phyloP scores from a whole-genome alignment of 2,329 filamentous ascomycete genomes.

The Byssoonygena ceratinophila region DNA sequence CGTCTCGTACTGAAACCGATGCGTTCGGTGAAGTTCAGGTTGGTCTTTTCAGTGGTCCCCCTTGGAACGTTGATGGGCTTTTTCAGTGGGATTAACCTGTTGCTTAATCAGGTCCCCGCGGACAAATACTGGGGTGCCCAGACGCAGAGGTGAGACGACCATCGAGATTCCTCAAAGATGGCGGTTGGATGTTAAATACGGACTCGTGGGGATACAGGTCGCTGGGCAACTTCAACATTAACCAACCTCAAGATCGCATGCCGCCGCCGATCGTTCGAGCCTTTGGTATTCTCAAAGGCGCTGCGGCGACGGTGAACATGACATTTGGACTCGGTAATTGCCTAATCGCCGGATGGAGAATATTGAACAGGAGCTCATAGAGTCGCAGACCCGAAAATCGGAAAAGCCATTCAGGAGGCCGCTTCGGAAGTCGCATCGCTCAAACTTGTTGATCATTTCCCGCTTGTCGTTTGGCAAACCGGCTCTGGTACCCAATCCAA shows the following conservation, averaged over 20 bases:
- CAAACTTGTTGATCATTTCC: conserved; percentile 94
- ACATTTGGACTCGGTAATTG: conserved; percentile 64
- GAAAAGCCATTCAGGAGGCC: conserved; percentile 87
- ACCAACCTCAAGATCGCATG: conserved; percentile 98
- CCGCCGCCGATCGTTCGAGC: conserved; percentile 82
- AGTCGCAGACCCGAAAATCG: conserved; percentile 66
- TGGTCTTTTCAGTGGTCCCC: conserved; percentile 15
- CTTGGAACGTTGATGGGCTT: background rate
- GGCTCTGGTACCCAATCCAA: conserved; percentile 98
- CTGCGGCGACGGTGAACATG: conserved; percentile 92
- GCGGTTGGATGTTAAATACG: conserved; percentile 20
- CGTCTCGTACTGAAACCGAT: conserved; percentile 71
- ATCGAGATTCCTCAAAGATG: background rate
- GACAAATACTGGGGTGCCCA: conserved; percentile 99
- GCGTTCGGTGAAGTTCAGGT: conserved; percentile 90
- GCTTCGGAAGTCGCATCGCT: conserved; percentile 84
- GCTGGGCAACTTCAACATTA: conserved; percentile 96
- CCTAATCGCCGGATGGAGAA: conserved; percentile 7
- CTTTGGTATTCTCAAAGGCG: conserved; percentile 95
- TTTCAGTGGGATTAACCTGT: background rate
- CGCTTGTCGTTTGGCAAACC: conserved; percentile 98
- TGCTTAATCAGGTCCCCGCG: conserved; percentile 49
- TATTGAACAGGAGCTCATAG: conserved; percentile 17
- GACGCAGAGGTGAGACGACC: conserved; percentile 59
- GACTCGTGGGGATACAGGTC: conserved; percentile 41